Base-by-base conservation (phyloP, 257 asterid species). In the Asclepias syriaca region DNA sequence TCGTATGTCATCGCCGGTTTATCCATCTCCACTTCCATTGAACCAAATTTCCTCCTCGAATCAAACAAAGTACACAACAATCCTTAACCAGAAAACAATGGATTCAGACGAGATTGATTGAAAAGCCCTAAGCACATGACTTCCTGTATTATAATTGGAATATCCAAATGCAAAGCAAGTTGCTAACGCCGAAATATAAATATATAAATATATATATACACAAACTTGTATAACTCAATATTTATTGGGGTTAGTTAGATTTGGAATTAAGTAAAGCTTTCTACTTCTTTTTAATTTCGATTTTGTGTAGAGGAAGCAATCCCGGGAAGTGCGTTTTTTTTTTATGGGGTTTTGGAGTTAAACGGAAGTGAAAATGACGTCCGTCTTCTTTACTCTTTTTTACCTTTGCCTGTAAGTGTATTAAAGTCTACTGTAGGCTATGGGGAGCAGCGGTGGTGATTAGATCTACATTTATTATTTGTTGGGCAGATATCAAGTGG, bases 1-100 rank as follows among this genome's bases (percentile, higher is more conserved):
- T 87, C 97, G 74, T 82, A 82, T 80, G 93, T 78, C 96, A 82
- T 84, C 48, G 85, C 60, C 64, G 81, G 78, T 81, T 81, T 82
- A 70, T 69, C 77, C 70, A 65, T 81, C 78, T 79, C 86, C 78
- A 70, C 72, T 73, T 82, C 90, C 92, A 86, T 86, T 1, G 0
- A 43, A 43, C 3, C 64, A 21, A n/a, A 24, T 48, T 49, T 11
- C 61, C 22, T 10, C 21, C 40, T 27, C 61, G 9, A 68, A 50
- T 48, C 60, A 67, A 48, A 48, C 60, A 67, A 48, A 48, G 0
- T 3, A 67, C 10, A 43, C 19, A 9, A 45, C 5, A 43, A 5
- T 46, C 10, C 37, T 24, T 22, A 1, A 29, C 6, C 4, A 24
- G 32, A 53, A 43, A 68, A 8, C 61, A 27, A 16, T 10, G 1